Base-by-base conservation (phyloP, 108 stramenopile genomes). In the Asterionellopsis glacialis region DNA sequence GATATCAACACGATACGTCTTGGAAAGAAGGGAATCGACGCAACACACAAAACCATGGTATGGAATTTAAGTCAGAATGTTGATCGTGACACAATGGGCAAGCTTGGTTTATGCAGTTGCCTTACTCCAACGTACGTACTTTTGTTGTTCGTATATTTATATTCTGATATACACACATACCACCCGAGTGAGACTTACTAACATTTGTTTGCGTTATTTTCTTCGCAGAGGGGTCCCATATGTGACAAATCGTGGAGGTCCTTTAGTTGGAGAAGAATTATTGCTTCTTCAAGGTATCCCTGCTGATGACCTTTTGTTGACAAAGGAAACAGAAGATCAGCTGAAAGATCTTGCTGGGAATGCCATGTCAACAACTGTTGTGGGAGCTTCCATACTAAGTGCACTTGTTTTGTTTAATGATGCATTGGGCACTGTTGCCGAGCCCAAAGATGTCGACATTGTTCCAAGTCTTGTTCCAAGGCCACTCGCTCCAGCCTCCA, bases 51-150 rank as follows among this genome's bases (percentile, higher is more conserved):
- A 65, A 73, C 77, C 13, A 70, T 75, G 64, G 68, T 74, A n/a
- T 78, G 77, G 77, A 73, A 78, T 61, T 27, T 78, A 16, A 66
- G 64, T 13, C 77, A 78, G 58, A 78, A 78, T 57, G 72, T 70
- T 10, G 72, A 74, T 41, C 62, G 77, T 9, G 72, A 73, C 60
- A 65, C 74, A 26, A 75, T 70, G 74, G 68, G 68, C 9, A 66
- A 65, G 50, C 68, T 69, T 43, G 72, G 69, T 1, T 53, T 78
- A 41, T 74, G 59, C 61, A 64, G 52, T 22, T 78, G 77, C 57
- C 39, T 78, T 33, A 78, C 77, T 14, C 77, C 77, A 9, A 68
- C 68, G 28, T n/a, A n/a, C n/a, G n/a, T n/a, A n/a, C n/a, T n/a
- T n/a, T n/a, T n/a, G n/a, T n/a, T n/a, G n/a, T n/a, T n/a, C n/a